A percentile compares a stretch with the other conserved stretches of the same genome.
Evolutionary conservation across 805 yeast genomes (phyloP).

Genomic region (Nakazawaea wickerhamii): DNA sequence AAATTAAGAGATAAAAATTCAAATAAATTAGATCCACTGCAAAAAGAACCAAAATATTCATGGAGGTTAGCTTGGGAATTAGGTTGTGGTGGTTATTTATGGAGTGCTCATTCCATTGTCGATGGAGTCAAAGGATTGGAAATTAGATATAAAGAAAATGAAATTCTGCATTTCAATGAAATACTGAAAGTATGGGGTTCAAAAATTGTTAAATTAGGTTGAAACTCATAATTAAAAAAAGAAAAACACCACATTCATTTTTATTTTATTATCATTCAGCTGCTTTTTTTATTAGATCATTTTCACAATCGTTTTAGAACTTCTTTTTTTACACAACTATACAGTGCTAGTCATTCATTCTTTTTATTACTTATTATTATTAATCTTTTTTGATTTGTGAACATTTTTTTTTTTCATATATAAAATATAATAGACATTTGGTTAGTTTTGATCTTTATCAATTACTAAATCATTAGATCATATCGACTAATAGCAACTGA

Average conservation of each 20-base stretch:
- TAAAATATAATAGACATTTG: no score
- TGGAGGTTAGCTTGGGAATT: constrained; percentile 31
- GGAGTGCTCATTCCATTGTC: constrained; percentile 12
- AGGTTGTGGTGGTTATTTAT: constrained; percentile 13
- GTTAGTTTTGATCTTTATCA: no score
- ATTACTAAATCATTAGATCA: no score
- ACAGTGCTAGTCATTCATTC: background rate
- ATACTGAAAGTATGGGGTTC: constrained; percentile 9
- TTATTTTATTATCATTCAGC: background rate
- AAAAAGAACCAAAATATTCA: constrained; percentile 45
- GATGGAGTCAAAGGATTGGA: constrained; percentile 10
- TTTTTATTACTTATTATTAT: background rate
- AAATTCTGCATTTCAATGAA: background rate
- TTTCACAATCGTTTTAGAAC: no score
- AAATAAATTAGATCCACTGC: constrained; percentile 27
- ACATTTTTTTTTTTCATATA: no score
- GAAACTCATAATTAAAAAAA: no score
- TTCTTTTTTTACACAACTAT: background rate
- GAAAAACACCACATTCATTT: no score
- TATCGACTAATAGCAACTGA: no score
- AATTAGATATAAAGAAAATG: constrained; percentile 4
- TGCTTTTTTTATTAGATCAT: no score
- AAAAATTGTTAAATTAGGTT: constrained; percentile 1
- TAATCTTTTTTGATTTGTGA: no score
- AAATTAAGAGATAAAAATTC: constrained; percentile 21